These are phyloP conservation scores for Mycena epipterygia DNA, from an alignment of 768 basidiomycete species.

Conservation along the genomic window DNA sequence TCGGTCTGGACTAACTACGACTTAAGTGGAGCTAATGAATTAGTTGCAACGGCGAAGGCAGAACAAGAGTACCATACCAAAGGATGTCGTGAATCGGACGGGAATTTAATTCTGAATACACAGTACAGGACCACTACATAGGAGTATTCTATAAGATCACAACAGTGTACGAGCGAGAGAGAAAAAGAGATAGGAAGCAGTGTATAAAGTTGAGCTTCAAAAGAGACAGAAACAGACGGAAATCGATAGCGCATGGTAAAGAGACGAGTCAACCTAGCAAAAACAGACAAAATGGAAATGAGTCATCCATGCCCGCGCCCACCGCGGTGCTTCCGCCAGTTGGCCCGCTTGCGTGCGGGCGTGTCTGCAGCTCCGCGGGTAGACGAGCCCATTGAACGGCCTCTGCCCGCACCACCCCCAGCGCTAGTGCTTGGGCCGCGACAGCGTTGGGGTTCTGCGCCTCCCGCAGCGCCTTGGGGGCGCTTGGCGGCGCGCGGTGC, in stretches of 20 bases:
- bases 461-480: slow-evolving; percentile 35
- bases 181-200: slow-evolving; percentile 6
- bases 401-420: not conserved
- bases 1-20: too few relatives aligned
- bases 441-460: slow-evolving; percentile 26
- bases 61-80: too few relatives aligned
- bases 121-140: slow-evolving; percentile 25
- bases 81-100: too few relatives aligned
- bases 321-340: not conserved
- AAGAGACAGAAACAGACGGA: not conserved
- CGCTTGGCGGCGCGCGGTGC: slow-evolving; percentile 32
- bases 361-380: not conserved
- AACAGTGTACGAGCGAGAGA: not conserved
- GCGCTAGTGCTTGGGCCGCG: not conserved
- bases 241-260: not conserved
- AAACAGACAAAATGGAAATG: not conserved
- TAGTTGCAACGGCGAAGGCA: too few relatives aligned
- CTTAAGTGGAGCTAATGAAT: too few relatives aligned
- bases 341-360: not conserved
- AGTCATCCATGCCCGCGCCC: not conserved
- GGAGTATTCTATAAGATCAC: slow-evolving; percentile 27
- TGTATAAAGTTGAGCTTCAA: slow-evolving; percentile 22
- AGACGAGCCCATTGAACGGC: slow-evolving; percentile 8
- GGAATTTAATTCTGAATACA: slow-evolving; percentile 9
- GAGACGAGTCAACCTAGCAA: not conserved